phyloP scores from a whole-genome alignment of 495 filamentous ascomycete genomes.

The Xylaria telfairii region DNA sequence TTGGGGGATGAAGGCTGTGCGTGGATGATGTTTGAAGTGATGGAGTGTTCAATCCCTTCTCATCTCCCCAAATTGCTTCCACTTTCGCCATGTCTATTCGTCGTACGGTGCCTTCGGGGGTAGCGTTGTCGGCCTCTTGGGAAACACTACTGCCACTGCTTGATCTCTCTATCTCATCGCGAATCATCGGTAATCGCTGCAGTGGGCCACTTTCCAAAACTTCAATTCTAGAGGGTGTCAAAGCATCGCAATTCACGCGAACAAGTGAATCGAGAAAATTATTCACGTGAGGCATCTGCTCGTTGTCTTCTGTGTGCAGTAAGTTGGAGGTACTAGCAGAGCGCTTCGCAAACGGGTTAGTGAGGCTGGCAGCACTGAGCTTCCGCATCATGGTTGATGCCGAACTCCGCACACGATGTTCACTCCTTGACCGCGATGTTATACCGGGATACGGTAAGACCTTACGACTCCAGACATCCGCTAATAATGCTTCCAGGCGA shows the following conservation, averaged over 20 bases:
- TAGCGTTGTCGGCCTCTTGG: conserved; percentile 11
- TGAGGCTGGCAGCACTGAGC: conserved; percentile 75
- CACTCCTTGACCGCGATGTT: conserved; percentile 65
- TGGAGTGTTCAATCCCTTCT: conserved; percentile 26
- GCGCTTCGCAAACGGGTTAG: conserved; percentile 67
- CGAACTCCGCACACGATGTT: conserved; percentile 68
- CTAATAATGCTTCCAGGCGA: conserved; percentile 74
- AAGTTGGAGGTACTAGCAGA: conserved; percentile 44
- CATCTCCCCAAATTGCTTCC: conserved; percentile 32
- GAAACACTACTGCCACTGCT: conserved; percentile 26
- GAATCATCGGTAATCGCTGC: conserved; percentile 44
- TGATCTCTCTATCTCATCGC: conserved; percentile 44
- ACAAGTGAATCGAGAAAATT: conserved; percentile 31
- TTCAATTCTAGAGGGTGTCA: conserved; percentile 20
- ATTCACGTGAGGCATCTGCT: conserved; percentile 30
- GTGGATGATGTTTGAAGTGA: conserved; percentile 29
- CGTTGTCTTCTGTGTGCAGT: conserved; percentile 27
- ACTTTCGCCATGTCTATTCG: conserved; percentile 29
- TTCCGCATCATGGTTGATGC: conserved; percentile 84
- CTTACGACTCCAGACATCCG: conserved; percentile 86
- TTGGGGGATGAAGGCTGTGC: conserved; percentile 24
- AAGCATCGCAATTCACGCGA: conserved; percentile 31
- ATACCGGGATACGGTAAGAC: conserved; percentile 87
- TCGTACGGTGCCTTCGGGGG: conserved; percentile 33
- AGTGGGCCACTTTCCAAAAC: conserved; percentile 29